Evolutionary conservation across 2,329 filamentous ascomycete species (phyloP).

Genomic region (Didymella keratinophila): DNA sequence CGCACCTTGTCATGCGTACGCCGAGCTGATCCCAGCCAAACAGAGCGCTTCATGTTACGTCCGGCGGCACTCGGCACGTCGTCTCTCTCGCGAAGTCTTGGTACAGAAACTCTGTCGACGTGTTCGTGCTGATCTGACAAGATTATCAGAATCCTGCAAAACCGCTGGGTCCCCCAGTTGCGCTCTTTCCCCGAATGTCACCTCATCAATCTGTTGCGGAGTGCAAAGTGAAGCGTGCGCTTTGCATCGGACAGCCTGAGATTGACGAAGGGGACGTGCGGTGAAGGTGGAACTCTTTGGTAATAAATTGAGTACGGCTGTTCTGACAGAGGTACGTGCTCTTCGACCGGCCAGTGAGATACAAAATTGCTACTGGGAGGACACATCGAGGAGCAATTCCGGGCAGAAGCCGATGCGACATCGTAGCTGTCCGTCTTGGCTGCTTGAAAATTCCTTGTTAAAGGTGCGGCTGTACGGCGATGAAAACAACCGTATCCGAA

Average conservation of each 20-base stretch:
- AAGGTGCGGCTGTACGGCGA: slow-evolving; percentile 1
- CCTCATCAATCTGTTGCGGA: not conserved
- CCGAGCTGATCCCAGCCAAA: slow-evolving; percentile 11
- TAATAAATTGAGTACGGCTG: slow-evolving; percentile 4
- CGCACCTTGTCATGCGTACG: slow-evolving; percentile 25
- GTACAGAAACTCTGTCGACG: not conserved
- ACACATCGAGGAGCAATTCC: not conserved
- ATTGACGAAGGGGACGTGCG: not conserved
- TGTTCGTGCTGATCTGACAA: not conserved
- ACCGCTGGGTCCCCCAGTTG: not conserved
- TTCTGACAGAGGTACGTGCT: not conserved
- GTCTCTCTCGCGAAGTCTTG: slow-evolving; percentile 1
- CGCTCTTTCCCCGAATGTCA: not conserved
- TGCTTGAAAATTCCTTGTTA: not conserved
- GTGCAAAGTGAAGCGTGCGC: slow-evolving; percentile 12
- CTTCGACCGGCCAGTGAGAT: not conserved
- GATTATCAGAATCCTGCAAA: not conserved
- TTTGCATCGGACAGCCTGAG: slow-evolving; percentile 1
- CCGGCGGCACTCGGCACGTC: slow-evolving; percentile 15
- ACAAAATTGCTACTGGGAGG: not conserved
- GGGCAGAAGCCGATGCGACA: not conserved
- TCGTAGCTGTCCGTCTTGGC: not conserved
- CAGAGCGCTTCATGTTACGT: not conserved
- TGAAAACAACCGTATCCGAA: not conserved
- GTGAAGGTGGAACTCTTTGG: slow-evolving; percentile 15